phyloP scores from a whole-genome alignment of 2,329 filamentous ascomycete species.

The Eutypa lata region DNA sequence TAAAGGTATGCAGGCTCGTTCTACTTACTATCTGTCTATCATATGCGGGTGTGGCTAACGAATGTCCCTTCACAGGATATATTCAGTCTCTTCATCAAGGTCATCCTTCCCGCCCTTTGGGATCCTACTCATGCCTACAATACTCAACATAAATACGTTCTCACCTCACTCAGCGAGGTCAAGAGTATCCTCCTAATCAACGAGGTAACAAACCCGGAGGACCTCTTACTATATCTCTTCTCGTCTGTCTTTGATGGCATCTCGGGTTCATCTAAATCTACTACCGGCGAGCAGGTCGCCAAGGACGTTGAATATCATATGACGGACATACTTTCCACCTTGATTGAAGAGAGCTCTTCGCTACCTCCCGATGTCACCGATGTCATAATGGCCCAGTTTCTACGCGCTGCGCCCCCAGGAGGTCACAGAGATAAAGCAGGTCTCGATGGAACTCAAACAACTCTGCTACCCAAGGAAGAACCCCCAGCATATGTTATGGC shows the following conservation, averaged over 20 bases:
- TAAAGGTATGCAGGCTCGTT: conserved; percentile 62
- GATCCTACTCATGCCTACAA: conserved; percentile 89
- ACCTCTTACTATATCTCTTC: conserved; percentile 78
- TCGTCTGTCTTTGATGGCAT: conserved; percentile 89
- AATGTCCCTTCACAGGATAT: conserved; percentile 66
- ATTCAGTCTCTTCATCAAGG: conserved; percentile 82
- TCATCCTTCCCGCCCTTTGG: conserved; percentile 79
- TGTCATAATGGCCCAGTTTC: conserved; percentile 90
- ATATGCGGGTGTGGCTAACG: conserved; percentile 13
- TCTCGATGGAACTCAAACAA: conserved; percentile 74
- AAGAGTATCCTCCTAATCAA: conserved; percentile 92
- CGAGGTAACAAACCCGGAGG: conserved; percentile 79
- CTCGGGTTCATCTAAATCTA: conserved; percentile 70
- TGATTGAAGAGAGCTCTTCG: conserved; percentile 81
- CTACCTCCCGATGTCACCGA: conserved; percentile 83
- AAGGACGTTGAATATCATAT: conserved; percentile 95
- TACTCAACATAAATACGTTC: conserved; percentile 85
- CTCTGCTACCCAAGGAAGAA: conserved; percentile 79
- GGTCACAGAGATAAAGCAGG: conserved; percentile 58
- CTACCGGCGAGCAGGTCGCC: conserved; percentile 76
- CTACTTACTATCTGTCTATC: neutral
- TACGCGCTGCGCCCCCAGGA: conserved; percentile 75
- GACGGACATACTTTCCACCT: conserved; percentile 75
- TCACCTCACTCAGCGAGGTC: conserved; percentile 84
- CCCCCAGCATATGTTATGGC: conserved; percentile 96